These are phyloP conservation scores for Trichoderma koningii DNA, from an alignment of 2,329 filamentous ascomycete species.

Conservation along the genomic window DNA sequence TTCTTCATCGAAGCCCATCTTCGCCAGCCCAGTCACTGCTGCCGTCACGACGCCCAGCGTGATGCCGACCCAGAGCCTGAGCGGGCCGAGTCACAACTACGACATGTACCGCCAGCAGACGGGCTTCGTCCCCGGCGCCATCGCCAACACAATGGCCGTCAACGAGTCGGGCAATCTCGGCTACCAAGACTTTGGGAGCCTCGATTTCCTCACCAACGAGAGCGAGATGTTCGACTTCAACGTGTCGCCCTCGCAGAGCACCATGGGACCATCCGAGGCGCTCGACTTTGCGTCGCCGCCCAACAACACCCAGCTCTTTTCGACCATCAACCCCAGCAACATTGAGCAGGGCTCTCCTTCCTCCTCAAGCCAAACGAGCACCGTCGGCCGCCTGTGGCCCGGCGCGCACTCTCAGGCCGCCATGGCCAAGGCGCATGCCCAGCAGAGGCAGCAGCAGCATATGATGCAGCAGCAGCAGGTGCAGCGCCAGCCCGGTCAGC, in stretches of 20 bases:
- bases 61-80: conserved; percentile 63
- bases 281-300: conserved; percentile 54
- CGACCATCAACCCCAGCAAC: conserved; percentile 69
- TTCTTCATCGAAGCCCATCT: conserved; percentile 55
- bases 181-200: conserved; percentile 52
- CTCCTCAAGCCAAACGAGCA: conserved; percentile 54
- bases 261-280: conserved; percentile 62
- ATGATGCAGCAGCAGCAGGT: conserved; percentile 51
- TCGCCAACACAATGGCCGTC: conserved; percentile 77
- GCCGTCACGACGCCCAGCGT: conserved; percentile 59
- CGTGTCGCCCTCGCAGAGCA: conserved; percentile 62
- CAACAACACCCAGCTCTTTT: conserved; percentile 64
- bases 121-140: conserved; percentile 80
- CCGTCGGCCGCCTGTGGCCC: conserved; percentile 78
- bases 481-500: conserved; percentile 55
- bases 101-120: conserved; percentile 95
- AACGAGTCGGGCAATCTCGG: conserved; percentile 63
- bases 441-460: conserved; percentile 68
- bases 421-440: conserved; percentile 69
- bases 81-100: conserved; percentile 90
- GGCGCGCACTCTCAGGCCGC: conserved; percentile 92
- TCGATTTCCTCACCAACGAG: conserved; percentile 57
- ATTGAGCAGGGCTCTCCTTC: conserved; percentile 62
- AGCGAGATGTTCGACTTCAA: conserved; percentile 74
- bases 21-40: conserved; percentile 54